Base-by-base conservation (phyloP, 2,329 filamentous ascomycete species). In the Monilinia laxa region DNA sequence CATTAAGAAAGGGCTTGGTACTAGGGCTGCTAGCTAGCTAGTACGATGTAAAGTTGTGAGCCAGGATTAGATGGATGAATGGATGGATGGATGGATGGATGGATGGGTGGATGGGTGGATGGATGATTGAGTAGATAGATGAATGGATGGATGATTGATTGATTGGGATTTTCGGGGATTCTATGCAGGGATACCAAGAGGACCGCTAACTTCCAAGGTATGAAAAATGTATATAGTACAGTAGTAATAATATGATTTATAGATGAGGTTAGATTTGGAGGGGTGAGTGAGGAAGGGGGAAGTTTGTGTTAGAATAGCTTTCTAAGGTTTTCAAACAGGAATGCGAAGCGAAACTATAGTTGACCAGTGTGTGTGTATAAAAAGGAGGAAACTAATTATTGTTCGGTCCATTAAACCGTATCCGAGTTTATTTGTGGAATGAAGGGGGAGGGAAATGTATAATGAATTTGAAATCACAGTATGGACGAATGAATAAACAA, bases 141-240 rank as follows among this genome's bases (percentile, higher is more conserved):
- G 31, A 9, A 7, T 35, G 31, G 31, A 35, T 35, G 31, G 31
- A 35, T 35, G 31, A 6, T 35, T 35, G 38, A 57, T 14, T 28
- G 40, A 28, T 42, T 28, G 40, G 38, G 38, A 57, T 45, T 35
- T 31, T 49, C 57, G 57, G 57, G 57, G 57, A 58, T 49, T 59
- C 25, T 35, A 25, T 23, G 18, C 57, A 59, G 57, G 57, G 57
- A 59, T 59, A 31, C 42, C 42, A 16, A 23, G 16, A 47, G 42
- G 9, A 10, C 42, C 56, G 47, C 56, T 25, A 9, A 49, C 42
- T 49, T 10, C 18, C 18, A 49, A 49, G 18, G 20, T 47, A 31
- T 59, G 23, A 47, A 16, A 47, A 35, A 31, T 35, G 42, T 59
- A 45, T 20, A 53, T 47, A 23, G 4, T n/a, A 10, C 20, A 18